These are phyloP conservation scores for Sutorius australiensis DNA, from an alignment of 768 basidiomycete species.

Conservation along the genomic window DNA sequence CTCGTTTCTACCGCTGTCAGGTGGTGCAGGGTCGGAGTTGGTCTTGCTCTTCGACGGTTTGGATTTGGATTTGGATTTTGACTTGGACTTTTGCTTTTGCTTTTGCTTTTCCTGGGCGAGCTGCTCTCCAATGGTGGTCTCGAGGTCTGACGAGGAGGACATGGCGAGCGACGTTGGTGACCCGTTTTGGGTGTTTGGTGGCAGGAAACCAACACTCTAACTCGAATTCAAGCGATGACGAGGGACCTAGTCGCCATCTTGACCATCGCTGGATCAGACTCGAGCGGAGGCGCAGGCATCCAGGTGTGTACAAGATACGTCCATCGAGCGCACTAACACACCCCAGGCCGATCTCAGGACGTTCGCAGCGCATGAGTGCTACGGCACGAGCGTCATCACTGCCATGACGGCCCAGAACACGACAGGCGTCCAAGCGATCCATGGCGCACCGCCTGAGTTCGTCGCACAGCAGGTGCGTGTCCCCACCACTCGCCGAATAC, in stretches of 20 bases:
- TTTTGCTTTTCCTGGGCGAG: slow-evolving; percentile 9
- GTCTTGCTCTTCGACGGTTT: no score
- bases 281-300: slow-evolving; percentile 85
- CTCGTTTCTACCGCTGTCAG: slow-evolving; percentile 44
- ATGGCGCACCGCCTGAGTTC: slow-evolving; percentile 64
- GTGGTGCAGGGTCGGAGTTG: no score
- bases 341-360: slow-evolving; percentile 81
- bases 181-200: slow-evolving; percentile 24
- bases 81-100: slow-evolving; percentile 10
- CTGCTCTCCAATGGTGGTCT: slow-evolving; percentile 4
- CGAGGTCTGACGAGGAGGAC: slow-evolving; percentile 25
- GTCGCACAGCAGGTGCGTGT: slow-evolving; percentile 65
- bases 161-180: slow-evolving; percentile 8
- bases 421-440: slow-evolving; percentile 71
- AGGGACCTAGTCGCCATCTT: slow-evolving; percentile 39
- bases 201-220: slow-evolving; percentile 21
- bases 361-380: slow-evolving; percentile 73
- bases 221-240: slow-evolving; percentile 4
- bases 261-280: slow-evolving; percentile 80
- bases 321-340: background rate
- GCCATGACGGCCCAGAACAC: slow-evolving; percentile 92
- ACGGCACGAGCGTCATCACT: slow-evolving; percentile 78
- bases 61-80: no score
- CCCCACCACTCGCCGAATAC: background rate
- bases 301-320: slow-evolving; percentile 47